phyloP scores from a whole-genome alignment of 1,139 yeast genomes.

The Insectozyma bohioensis region DNA sequence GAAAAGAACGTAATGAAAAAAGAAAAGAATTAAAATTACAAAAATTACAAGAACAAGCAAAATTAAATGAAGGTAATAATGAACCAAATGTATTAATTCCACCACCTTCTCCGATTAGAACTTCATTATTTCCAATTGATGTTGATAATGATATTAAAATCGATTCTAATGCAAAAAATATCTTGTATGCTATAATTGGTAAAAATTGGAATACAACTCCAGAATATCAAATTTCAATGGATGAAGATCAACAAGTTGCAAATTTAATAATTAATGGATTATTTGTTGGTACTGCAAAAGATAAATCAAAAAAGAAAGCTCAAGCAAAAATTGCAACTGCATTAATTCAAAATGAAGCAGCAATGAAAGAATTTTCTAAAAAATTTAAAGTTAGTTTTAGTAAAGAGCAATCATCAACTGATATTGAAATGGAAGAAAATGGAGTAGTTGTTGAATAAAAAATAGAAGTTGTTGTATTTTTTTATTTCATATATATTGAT shows the following conservation, averaged over 20 bases:
- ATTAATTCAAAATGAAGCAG: constrained; percentile 33
- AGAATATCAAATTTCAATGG: constrained; percentile 31
- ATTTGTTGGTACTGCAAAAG: constrained; percentile 38
- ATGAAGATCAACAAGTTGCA: constrained; percentile 31
- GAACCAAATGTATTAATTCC: constrained; percentile 5
- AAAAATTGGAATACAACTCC: constrained; percentile 41
- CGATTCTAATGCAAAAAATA: constrained; percentile 40
- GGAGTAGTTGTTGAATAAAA: no score
- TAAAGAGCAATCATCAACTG: no score
- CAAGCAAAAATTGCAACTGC: constrained; percentile 50
- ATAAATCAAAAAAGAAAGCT: constrained; percentile 45
- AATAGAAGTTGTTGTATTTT: no score
- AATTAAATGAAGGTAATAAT: constrained; percentile 18
- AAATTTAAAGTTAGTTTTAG: no score
- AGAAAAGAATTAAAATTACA: constrained; percentile 7
- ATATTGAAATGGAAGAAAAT: no score
- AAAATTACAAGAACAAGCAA: constrained; percentile 15
- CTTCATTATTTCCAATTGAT: constrained; percentile 25
- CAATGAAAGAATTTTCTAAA: constrained; percentile 21
- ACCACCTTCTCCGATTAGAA: constrained; percentile 15
- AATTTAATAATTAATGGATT: constrained; percentile 37
- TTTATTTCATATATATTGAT: no score
- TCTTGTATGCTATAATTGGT: constrained; percentile 44
- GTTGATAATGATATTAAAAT: constrained; percentile 26
- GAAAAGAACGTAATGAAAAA: constrained; percentile 8